Evolutionary conservation across 495 filamentous ascomycete species (phyloP).

Genomic region (Penicillium coprophilum): DNA sequence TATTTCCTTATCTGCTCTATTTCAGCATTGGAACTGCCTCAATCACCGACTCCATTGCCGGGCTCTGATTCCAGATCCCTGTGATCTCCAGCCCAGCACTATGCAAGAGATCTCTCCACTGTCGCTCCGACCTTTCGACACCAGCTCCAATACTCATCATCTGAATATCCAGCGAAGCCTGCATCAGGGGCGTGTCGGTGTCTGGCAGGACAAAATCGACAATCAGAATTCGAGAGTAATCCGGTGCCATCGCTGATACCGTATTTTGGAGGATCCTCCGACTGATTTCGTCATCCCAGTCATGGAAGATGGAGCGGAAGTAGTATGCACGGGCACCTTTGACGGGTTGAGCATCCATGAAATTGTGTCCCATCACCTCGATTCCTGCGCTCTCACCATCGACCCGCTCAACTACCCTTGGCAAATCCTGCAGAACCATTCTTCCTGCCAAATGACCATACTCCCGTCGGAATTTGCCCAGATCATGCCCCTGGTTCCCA

Average conservation of each 20-base stretch:
- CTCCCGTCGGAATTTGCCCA: slow-evolving; percentile 26
- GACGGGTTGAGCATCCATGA: slow-evolving; percentile 37
- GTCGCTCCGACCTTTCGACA: slow-evolving; percentile 38
- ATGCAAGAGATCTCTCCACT: slow-evolving; percentile 38
- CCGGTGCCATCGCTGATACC: slow-evolving; percentile 35
- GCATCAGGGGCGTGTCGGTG: slow-evolving; percentile 31
- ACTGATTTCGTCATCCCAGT: slow-evolving; percentile 46
- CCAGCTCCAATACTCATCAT: slow-evolving; percentile 48
- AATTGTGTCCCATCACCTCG: slow-evolving; percentile 36
- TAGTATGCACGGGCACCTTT: slow-evolving; percentile 42
- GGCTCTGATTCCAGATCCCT: slow-evolving; percentile 34
- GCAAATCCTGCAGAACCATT: slow-evolving; percentile 37
- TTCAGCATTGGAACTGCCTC: slow-evolving; percentile 26
- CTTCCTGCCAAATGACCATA: slow-evolving; percentile 23
- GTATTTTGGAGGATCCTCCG: slow-evolving; percentile 38
- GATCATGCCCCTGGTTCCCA: slow-evolving; percentile 44
- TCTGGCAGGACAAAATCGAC: slow-evolving; percentile 43
- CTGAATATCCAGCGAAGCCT: slow-evolving; percentile 44
- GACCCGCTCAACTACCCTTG: slow-evolving; percentile 27
- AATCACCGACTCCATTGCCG: slow-evolving; percentile 40
- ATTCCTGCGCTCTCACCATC: slow-evolving; percentile 19
- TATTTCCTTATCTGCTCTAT: background rate
- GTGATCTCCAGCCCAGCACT: slow-evolving; percentile 35
- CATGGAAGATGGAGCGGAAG: slow-evolving; percentile 47
- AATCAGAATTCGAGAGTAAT: slow-evolving; percentile 41